Percentiles rank a stretch among this genome's conserved stretches.
Evolutionary conservation across 495 filamentous ascomycete species (phyloP).

Genomic region (Podospora conica): DNA sequence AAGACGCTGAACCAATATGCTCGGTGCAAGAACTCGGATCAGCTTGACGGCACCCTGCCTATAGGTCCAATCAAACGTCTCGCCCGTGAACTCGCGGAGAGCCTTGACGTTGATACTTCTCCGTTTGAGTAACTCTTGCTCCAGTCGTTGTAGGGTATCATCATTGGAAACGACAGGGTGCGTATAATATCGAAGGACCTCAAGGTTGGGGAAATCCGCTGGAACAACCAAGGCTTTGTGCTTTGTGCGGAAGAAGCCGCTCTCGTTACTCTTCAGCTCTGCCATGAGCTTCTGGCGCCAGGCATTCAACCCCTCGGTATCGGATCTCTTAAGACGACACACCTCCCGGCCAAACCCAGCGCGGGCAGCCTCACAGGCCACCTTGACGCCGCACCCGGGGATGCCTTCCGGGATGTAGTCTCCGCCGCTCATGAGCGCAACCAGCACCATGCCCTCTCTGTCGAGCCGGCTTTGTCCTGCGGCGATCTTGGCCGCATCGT

Average conservation of each 20-base stretch:
- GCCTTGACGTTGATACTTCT: slow-evolving; percentile 57
- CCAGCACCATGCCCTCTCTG: slow-evolving; percentile 83
- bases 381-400: slow-evolving; percentile 76
- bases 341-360: slow-evolving; percentile 82
- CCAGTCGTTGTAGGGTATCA: slow-evolving; percentile 54
- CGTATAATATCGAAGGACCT: slow-evolving; percentile 79
- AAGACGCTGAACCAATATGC: slow-evolving; percentile 62
- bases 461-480: slow-evolving; percentile 56
- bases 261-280: slow-evolving; percentile 79
- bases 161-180: slow-evolving; percentile 68
- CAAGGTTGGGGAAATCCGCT: slow-evolving; percentile 69
- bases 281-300: slow-evolving; percentile 73
- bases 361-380: slow-evolving; percentile 82
- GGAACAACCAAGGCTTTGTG: slow-evolving; percentile 71
- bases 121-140: slow-evolving; percentile 54
- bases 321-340: slow-evolving; percentile 49
- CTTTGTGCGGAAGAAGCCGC: slow-evolving; percentile 68
- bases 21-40: slow-evolving; percentile 72
- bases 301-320: slow-evolving; percentile 48
- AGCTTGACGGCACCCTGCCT: slow-evolving; percentile 76
- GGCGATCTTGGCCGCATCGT: slow-evolving; percentile 48
- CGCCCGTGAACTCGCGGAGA: slow-evolving; percentile 63
- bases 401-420: slow-evolving; percentile 92
- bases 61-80: slow-evolving; percentile 82
- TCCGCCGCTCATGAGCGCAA: slow-evolving; percentile 92